phyloP scores from a whole-genome alignment of 2,329 filamentous ascomycete genomes.

The Cladophialophora chaetospira region DNA sequence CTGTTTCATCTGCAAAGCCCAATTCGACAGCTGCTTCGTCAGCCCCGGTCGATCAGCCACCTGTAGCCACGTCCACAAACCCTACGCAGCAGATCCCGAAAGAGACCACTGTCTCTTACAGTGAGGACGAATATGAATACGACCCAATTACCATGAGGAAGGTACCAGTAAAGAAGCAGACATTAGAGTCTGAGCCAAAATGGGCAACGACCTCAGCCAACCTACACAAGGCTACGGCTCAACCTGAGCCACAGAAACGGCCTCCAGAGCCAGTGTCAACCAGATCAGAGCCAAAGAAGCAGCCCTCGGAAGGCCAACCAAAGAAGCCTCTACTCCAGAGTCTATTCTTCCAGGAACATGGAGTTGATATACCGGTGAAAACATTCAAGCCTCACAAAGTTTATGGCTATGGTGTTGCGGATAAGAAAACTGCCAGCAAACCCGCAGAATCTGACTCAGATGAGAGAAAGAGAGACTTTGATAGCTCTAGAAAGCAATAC shows the following conservation, averaged over 20 bases:
- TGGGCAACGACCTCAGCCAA: neutral
- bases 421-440: neutral
- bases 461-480: neutral
- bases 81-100: neutral
- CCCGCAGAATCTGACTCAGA: neutral
- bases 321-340: slow-evolving; percentile 23
- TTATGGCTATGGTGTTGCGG: slow-evolving; percentile 25
- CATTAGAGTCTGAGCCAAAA: neutral
- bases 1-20: slow-evolving; percentile 2
- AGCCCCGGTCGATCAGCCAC: neutral
- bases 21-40: neutral
- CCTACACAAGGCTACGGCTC: neutral
- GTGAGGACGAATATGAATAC: slow-evolving; percentile 37
- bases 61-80: neutral
- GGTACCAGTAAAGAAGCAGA: slow-evolving; percentile 34
- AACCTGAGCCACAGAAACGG: neutral
- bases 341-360: slow-evolving; percentile 31
- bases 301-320: neutral
- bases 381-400: slow-evolving; percentile 30
- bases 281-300: neutral
- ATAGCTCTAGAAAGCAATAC: slow-evolving; percentile 25
- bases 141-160: slow-evolving; percentile 49
- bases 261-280: neutral
- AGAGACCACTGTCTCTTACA: neutral
- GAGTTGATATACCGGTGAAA: slow-evolving; percentile 32